phyloP scores from a whole-genome alignment of 371 early-diverging fungal genomes.

The Vittaforma corneae region DNA sequence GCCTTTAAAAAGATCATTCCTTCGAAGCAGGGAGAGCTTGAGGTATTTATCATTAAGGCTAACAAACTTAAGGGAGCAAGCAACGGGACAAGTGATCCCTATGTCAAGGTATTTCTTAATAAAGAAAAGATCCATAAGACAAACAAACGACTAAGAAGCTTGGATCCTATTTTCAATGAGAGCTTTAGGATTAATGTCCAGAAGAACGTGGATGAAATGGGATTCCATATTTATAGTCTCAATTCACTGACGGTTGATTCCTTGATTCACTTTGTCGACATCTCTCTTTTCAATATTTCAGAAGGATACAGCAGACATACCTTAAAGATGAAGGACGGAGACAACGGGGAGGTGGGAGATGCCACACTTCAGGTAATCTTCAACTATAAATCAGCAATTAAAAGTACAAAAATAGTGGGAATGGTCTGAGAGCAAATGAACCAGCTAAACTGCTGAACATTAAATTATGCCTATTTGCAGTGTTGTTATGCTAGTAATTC shows the following conservation, averaged over 20 bases:
- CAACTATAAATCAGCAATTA: constrained; percentile 16
- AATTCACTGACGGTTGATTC: constrained; percentile 29
- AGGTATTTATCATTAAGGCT: constrained; percentile 43
- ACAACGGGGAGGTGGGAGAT: constrained; percentile 12
- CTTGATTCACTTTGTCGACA: constrained; percentile 38
- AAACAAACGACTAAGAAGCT: constrained; percentile 13
- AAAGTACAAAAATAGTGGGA: not conserved
- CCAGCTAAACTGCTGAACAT: no score
- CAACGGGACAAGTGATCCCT: constrained; percentile 32
- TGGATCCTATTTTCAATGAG: constrained; percentile 50
- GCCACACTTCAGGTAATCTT: constrained; percentile 38
- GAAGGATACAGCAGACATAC: constrained; percentile 45
- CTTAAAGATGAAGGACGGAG: constrained; percentile 39
- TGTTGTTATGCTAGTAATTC: no score
- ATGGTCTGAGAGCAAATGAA: no score
- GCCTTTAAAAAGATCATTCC: constrained; percentile 2
- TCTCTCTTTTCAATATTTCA: constrained; percentile 42
- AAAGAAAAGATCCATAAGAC: constrained; percentile 46
- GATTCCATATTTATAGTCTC: constrained; percentile 41
- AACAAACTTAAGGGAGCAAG: constrained; percentile 21
- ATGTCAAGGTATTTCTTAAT: constrained; percentile 47
- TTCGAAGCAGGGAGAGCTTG: constrained; percentile 35
- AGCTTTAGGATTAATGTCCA: constrained; percentile 31
- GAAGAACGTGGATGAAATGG: constrained; percentile 37
- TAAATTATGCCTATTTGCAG: no score